Percentiles rank a stretch among this genome's conserved stretches.
Conservation (phyloP, 306 rosid genomes). For the Vigna nakashimae region DNA sequence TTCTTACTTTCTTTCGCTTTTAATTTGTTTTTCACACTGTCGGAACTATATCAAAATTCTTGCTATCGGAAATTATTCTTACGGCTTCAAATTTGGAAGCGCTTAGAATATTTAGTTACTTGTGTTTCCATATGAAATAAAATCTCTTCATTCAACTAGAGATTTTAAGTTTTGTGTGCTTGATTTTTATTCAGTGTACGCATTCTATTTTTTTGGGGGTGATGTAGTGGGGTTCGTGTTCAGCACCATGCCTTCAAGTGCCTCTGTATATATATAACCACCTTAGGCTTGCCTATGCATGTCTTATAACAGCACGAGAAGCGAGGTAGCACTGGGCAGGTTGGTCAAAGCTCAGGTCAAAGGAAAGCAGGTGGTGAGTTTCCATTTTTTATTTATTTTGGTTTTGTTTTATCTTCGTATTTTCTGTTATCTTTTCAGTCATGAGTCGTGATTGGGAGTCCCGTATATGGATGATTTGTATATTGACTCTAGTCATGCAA, state of each 20-base stretch:
- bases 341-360: constrained; percentile 60
- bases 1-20: background rate
- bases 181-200: constrained; percentile 50
- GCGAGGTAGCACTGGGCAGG: constrained; percentile 65
- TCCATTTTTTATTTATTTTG: constrained; percentile 20
- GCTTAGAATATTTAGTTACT: constrained; percentile 31
- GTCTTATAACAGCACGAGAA: constrained; percentile 74
- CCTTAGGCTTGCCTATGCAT: constrained; percentile 73
- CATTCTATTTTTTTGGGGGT: constrained; percentile 54
- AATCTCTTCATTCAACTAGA: background rate
- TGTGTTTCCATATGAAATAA: constrained; percentile 15
- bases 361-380: constrained; percentile 65
- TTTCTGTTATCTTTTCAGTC: constrained; percentile 4
- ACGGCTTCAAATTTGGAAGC: constrained; percentile 32
- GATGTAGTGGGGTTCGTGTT: constrained; percentile 60
- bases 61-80: background rate
- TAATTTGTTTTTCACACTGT: background rate
- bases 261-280: constrained; percentile 60
- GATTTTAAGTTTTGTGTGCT: constrained; percentile 1
- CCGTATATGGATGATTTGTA: background rate
- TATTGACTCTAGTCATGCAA: constrained; percentile 2
- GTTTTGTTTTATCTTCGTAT: background rate
- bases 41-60: background rate
- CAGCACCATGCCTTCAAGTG: constrained; percentile 58
- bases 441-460: background rate